Evolutionary conservation across 106 monocot genomes (phyloP).

Genomic region (Agapanthus africanus): DNA sequence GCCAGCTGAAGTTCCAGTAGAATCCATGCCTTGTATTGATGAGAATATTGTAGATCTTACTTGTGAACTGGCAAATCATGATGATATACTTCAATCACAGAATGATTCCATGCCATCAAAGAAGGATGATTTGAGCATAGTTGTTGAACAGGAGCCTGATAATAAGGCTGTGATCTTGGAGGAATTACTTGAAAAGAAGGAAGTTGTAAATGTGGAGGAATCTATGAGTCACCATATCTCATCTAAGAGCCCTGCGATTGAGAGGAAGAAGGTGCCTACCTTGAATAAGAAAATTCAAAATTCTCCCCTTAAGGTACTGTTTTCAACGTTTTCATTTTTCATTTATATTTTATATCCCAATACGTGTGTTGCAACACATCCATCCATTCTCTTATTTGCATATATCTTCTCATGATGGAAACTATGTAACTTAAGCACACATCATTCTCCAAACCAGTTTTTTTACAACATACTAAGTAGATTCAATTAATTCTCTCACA

Average conservation of each 20-base stretch:
- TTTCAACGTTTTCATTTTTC: neutral
- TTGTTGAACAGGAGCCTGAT: conserved; percentile 20
- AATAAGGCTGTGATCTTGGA: conserved; percentile 16
- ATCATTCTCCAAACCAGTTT: neutral
- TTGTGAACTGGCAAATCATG: neutral
- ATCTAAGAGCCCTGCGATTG: conserved; percentile 12
- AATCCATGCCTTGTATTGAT: neutral
- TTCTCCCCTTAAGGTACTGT: conserved; percentile 26
- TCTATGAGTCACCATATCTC: neutral
- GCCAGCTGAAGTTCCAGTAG: neutral
- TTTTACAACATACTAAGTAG: neutral
- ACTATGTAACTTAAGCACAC: neutral
- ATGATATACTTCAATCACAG: conserved; percentile 17
- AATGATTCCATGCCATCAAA: neutral
- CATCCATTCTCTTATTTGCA: neutral
- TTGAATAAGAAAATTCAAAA: conserved; percentile 31
- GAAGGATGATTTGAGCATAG: conserved; percentile 2
- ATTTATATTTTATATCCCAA: neutral
- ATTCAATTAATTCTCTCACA: neutral
- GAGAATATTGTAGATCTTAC: conserved; percentile 1
- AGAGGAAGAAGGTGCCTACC: conserved; percentile 15
- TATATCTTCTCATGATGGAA: neutral
- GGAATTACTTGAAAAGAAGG: conserved; percentile 15
- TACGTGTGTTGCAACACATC: neutral
- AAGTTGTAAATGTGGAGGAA: neutral